Conservation (phyloP, 2,329 filamentous ascomycete genomes). For the Exserohilum rostratum region DNA sequence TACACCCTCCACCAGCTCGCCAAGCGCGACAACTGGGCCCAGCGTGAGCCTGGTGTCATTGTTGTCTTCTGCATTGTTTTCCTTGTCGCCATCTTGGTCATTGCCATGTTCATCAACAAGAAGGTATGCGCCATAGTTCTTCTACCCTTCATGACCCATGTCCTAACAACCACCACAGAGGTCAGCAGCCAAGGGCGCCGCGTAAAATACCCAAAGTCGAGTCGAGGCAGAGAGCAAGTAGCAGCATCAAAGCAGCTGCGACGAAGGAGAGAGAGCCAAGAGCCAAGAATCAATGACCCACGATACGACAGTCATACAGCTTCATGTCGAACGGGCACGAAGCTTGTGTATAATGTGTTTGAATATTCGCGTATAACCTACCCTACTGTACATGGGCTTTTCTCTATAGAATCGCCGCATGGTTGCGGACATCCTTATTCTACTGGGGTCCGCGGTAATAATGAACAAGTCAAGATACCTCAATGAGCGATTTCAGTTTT, state of each 20-base stretch:
- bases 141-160: neutral
- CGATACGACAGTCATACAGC: conserved; percentile 9
- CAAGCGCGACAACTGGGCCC: conserved; percentile 64
- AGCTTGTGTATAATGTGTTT: conserved; percentile 39
- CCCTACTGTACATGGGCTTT: conserved; percentile 11
- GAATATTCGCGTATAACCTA: conserved; percentile 24
- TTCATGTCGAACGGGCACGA: conserved; percentile 7
- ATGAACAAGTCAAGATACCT: conserved; percentile 33
- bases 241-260: neutral
- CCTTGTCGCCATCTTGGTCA: conserved; percentile 59
- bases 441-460: conserved; percentile 40
- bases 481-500: conserved; percentile 22
- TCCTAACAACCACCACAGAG: conserved; percentile 18
- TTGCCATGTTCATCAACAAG: conserved; percentile 58
- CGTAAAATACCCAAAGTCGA: conserved; percentile 24
- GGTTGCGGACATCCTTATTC: conserved; percentile 30
- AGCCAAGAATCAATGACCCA: conserved; percentile 7
- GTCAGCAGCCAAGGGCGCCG: conserved; percentile 16
- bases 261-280: neutral
- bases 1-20: conserved; percentile 50
- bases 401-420: conserved; percentile 23
- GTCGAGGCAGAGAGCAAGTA: conserved; percentile 7
- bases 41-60: conserved; percentile 63
- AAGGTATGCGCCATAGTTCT: conserved; percentile 39
- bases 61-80: conserved; percentile 68